Evolutionary conservation across 2,329 filamentous ascomycete genomes (phyloP).

Genomic region (Claviceps humidiphila): DNA sequence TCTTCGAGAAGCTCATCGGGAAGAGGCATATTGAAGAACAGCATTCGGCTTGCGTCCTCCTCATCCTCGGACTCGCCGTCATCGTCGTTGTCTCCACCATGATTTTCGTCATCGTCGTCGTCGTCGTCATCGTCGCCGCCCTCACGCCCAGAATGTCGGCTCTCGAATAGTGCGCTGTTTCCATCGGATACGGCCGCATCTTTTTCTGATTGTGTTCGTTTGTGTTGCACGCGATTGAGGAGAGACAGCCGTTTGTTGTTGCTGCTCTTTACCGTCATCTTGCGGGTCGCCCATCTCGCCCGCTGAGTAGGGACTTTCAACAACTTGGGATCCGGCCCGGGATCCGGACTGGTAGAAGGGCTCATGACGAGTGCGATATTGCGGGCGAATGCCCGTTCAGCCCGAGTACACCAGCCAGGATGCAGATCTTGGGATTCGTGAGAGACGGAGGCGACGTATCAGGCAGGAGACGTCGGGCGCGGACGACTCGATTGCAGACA

Average conservation of each 20-base stretch:
- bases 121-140: slow-evolving; percentile 11
- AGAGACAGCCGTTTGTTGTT: slow-evolving; percentile 71
- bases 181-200: slow-evolving; percentile 35
- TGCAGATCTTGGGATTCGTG: slow-evolving; percentile 9
- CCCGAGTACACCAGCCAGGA: slow-evolving; percentile 24
- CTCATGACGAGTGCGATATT: slow-evolving; percentile 21
- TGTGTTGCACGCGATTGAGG: slow-evolving; percentile 60
- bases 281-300: slow-evolving; percentile 93
- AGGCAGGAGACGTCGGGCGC: slow-evolving; percentile 1
- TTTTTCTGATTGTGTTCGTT: slow-evolving; percentile 53
- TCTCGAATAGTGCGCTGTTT: slow-evolving; percentile 13
- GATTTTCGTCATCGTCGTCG: slow-evolving; percentile 17
- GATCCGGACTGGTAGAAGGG: slow-evolving; percentile 16
- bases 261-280: slow-evolving; percentile 62
- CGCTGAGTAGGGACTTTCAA: slow-evolving; percentile 44
- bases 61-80: slow-evolving; percentile 25
- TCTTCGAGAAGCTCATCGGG: slow-evolving; percentile 64
- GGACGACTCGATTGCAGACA: slow-evolving; percentile 3
- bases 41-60: slow-evolving; percentile 35
- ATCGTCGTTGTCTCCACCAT: slow-evolving; percentile 22
- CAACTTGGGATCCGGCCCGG: slow-evolving; percentile 11
- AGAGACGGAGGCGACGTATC: background rate
- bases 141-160: slow-evolving; percentile 15
- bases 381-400: slow-evolving; percentile 27
- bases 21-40: slow-evolving; percentile 81